Percentiles rank a stretch among this genome's conserved stretches.
phyloP scores from a whole-genome alignment of 2,329 filamentous ascomycete species.

The Tolypocladium nubicola region DNA sequence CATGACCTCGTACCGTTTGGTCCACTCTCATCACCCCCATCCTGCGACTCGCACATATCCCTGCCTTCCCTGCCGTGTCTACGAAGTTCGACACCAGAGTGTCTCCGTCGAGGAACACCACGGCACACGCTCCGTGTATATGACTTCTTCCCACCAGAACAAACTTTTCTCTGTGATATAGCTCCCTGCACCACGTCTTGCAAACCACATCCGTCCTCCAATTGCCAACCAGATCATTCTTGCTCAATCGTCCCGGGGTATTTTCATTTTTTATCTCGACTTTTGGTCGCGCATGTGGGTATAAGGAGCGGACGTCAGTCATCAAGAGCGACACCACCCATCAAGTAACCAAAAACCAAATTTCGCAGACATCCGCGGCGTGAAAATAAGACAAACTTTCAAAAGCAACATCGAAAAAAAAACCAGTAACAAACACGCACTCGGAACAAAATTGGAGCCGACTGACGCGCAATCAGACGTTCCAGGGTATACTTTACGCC shows the following conservation, averaged over 20 bases:
- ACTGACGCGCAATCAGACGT: constrained; percentile 10
- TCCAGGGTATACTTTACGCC: constrained; percentile 47
- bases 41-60: background rate
- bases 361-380: constrained; percentile 5
- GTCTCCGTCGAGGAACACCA: background rate
- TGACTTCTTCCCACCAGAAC: background rate
- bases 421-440: constrained; percentile 8
- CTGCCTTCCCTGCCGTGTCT: background rate
- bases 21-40: background rate
- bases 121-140: background rate
- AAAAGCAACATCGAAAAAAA: constrained; percentile 10
- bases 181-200: background rate
- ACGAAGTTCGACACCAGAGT: background rate
- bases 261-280: constrained; percentile 19
- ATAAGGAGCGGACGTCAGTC: constrained; percentile 23
- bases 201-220: background rate
- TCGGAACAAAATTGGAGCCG: constrained; percentile 7
- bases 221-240: constrained; percentile 12
- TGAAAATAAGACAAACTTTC: constrained; percentile 4
- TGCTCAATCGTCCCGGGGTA: constrained; percentile 17
- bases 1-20: background rate
- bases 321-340: constrained; percentile 18
- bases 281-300: constrained; percentile 21
- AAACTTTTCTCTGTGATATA: background rate
- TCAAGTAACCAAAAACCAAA: constrained; percentile 8